Conservation (phyloP, 164 flowering plant genomes). For the Protea cynaroides region DNA sequence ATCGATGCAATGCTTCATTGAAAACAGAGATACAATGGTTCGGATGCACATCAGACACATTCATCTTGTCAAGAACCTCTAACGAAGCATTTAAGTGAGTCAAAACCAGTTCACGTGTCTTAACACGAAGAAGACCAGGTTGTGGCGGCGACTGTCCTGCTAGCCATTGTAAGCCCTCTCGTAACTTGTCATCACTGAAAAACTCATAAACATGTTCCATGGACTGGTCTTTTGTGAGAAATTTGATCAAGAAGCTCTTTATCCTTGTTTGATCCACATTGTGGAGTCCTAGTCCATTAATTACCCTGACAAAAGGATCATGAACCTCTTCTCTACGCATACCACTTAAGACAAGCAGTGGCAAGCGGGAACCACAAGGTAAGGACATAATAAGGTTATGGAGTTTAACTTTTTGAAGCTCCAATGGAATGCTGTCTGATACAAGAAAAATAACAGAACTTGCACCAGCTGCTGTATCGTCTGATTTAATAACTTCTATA, state of each 20-base stretch:
- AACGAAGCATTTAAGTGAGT: conserved; percentile 42
- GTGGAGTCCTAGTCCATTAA: conserved; percentile 42
- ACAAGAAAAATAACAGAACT: conserved; percentile 56
- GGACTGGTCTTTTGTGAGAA: conserved; percentile 26
- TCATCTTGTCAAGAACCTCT: conserved; percentile 33
- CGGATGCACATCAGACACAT: conserved; percentile 40
- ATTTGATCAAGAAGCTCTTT: conserved; percentile 32
- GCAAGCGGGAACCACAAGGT: conserved; percentile 55
- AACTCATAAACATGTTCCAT: conserved; percentile 34
- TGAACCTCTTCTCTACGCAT: conserved; percentile 19
- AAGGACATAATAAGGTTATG: conserved; percentile 46
- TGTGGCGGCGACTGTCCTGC: conserved; percentile 62
- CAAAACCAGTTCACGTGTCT: conserved; percentile 52
- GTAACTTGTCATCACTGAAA: conserved; percentile 49
- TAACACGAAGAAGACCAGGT: conserved; percentile 39
- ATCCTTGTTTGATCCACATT: conserved; percentile 49
- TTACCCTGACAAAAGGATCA: conserved; percentile 23
- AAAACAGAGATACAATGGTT: conserved; percentile 56
- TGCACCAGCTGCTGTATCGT: conserved; percentile 44
- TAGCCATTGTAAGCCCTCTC: conserved; percentile 74
- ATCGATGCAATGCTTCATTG: conserved; percentile 64
- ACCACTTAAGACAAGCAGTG: conserved; percentile 63
- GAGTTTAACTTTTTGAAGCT: conserved; percentile 50
- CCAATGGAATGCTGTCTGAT: conserved; percentile 48
- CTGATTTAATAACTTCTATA: conserved; percentile 18